Percentiles rank a stretch among this genome's conserved stretches.
Evolutionary conservation across 106 monocot species (phyloP).

Genomic region (Dendrobium chrysotoxum): DNA sequence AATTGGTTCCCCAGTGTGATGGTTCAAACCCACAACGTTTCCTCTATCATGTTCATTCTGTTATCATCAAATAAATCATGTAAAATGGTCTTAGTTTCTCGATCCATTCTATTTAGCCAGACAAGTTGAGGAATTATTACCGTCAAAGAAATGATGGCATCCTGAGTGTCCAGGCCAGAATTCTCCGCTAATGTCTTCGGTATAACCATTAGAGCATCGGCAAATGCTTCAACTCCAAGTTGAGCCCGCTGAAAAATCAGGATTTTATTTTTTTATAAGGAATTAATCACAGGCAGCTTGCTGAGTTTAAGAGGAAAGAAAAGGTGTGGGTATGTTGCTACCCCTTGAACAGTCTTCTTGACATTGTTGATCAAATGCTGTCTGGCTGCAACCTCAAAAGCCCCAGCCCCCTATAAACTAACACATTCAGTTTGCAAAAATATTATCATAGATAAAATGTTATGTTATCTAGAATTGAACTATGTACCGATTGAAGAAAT

Average conservation of each 20-base stretch:
- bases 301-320: background rate
- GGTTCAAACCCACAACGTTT: slow-evolving; percentile 78
- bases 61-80: background rate
- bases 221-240: slow-evolving; percentile 96
- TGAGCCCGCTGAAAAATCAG: slow-evolving; percentile 69
- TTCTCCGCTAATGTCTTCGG: slow-evolving; percentile 96
- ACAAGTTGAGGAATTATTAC: slow-evolving; percentile 17
- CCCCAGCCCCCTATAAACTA: slow-evolving; percentile 18
- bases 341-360: slow-evolving; percentile 30
- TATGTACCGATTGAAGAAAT: background rate
- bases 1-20: slow-evolving; percentile 80
- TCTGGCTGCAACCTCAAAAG: slow-evolving; percentile 31
- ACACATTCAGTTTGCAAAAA: background rate
- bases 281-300: background rate
- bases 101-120: background rate
- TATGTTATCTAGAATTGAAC: background rate
- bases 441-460: background rate
- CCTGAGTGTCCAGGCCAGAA: slow-evolving; percentile 93
- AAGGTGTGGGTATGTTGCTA: background rate
- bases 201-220: slow-evolving; percentile 86
- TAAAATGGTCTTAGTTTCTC: background rate
- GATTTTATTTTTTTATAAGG: background rate
- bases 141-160: slow-evolving; percentile 78
- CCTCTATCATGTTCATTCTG: slow-evolving; percentile 92
- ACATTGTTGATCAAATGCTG: slow-evolving; percentile 28